Evolutionary conservation across 345 rosid species (phyloP), one percentile per base, ranked within the genome.

Genomic region (Murraya koenigii): DNA sequence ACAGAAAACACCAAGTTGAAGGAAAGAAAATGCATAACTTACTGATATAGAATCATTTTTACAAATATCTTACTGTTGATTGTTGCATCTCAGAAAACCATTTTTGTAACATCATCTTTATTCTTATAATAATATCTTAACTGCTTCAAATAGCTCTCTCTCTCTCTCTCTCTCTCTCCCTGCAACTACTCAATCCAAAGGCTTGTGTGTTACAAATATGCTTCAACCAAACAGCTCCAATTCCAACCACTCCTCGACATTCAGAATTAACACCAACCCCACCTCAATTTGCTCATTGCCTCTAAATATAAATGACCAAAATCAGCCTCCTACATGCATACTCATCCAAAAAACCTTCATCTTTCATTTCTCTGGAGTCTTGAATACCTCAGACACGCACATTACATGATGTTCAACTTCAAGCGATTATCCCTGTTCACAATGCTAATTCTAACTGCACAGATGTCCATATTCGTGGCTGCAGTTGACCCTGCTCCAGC

Each of bases 181-280:
- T 44, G 49, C 49, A 52, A 17, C 56, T 22, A 52, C 56, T 52
- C 56, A 17, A 52, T 15, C 56, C 49, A 10, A 44, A 44, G 49
- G 49, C 15, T 44, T 44, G 11, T 10, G 3, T 3, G 49, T 44
- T 44, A 13, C 49, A 14, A 44, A 44, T 44, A 44, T 44, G 49
- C 49, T 44, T 44, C 49, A 44, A 17, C 5, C 13, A 52, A 52
- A 17, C 56, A 52, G 56, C 56, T 52, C 56, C 56, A 72, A 74
- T 75, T 80, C 72, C 85, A 90, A 85, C 93, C 69, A 86, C 94
- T 89, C 78, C 91, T 83, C 80, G 77, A 78, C 58, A 61, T 70
- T 73, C 71, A 23, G 61, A 73, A 26, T 65, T 69, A 32, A 35
- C 72, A 88, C 82, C 92, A 75, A 75, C 86, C 86, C 82, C 89